These are phyloP conservation scores for Medicago lupulina DNA, from an alignment of 306 rosid species.

Conservation along the genomic window DNA sequence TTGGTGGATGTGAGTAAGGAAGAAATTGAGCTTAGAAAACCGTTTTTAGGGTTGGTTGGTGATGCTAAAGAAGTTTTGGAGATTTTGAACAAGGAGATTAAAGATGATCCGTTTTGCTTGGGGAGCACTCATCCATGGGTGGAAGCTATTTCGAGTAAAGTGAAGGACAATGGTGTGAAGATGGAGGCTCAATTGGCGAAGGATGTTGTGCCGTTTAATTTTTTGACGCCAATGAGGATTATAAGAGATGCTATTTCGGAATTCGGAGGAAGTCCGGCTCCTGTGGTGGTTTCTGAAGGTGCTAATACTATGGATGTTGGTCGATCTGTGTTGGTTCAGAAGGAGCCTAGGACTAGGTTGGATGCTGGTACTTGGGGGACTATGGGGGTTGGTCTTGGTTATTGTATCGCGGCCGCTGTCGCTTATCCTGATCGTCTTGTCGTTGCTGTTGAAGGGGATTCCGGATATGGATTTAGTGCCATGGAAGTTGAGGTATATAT, in stretches of 20 bases:
- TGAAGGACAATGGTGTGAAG: conserved; percentile 69
- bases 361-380: conserved; percentile 76
- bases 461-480: conserved; percentile 95
- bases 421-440: conserved; percentile 88
- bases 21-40: conserved; percentile 82
- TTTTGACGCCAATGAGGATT: conserved; percentile 59
- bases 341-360: conserved; percentile 59
- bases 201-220: conserved; percentile 80
- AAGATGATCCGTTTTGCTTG: conserved; percentile 92
- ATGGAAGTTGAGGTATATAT: conserved; percentile 94
- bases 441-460: conserved; percentile 93
- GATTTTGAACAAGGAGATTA: conserved; percentile 68
- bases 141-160: conserved; percentile 65
- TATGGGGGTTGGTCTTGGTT: conserved; percentile 90
- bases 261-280: conserved; percentile 51
- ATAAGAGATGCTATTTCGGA: conserved; percentile 52
- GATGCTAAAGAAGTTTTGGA: conserved; percentile 79
- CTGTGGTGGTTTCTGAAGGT: conserved; percentile 54
- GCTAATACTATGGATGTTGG: conserved; percentile 61
- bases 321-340: conserved; percentile 59
- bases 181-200: conserved; percentile 82
- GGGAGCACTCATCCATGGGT: conserved; percentile 84
- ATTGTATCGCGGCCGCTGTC: conserved; percentile 94
- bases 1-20: conserved; percentile 75
- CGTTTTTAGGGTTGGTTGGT: conserved; percentile 80